Percentiles rank a stretch among this genome's conserved stretches.
Evolutionary conservation across 2,329 filamentous ascomycete genomes (phyloP).

Genomic region (Ascochyta koolunga): DNA sequence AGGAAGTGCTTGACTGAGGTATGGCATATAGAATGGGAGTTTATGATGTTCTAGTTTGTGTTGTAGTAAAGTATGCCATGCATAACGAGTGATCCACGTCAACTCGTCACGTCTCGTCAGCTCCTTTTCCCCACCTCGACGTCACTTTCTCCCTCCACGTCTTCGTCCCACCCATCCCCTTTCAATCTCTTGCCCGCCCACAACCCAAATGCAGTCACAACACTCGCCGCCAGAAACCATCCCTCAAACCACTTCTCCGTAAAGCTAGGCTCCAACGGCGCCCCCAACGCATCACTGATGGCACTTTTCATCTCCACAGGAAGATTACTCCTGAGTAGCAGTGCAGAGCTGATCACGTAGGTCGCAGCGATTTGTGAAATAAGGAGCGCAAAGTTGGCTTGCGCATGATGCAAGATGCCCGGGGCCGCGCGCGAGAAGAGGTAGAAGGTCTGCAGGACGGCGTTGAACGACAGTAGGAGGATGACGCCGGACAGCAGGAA

Average conservation of each 20-base stretch:
- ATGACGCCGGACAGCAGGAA: conserved; percentile 85
- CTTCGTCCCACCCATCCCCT: conserved; percentile 49
- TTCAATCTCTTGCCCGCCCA: conserved; percentile 71
- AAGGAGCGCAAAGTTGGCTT: conserved; percentile 78
- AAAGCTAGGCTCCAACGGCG: conserved; percentile 73
- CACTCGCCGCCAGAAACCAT: conserved; percentile 77
- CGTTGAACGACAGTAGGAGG: conserved; percentile 79
- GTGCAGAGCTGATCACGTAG: conserved; percentile 80
- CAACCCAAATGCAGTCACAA: conserved; percentile 71
- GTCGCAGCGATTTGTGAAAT: conserved; percentile 82
- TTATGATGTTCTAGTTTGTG: not conserved
- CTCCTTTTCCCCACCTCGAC: conserved; percentile 75
- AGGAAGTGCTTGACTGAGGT: not conserved
- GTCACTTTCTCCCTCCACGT: conserved; percentile 57
- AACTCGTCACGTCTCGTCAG: conserved; percentile 34
- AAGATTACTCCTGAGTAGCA: conserved; percentile 78
- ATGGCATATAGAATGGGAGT: not conserved
- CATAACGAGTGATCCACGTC: not conserved
- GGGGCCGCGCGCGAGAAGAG: conserved; percentile 79
- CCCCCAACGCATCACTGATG: conserved; percentile 77
- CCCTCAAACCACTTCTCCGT: conserved; percentile 87
- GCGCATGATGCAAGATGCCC: conserved; percentile 71
- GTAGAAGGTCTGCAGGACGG: conserved; percentile 82
- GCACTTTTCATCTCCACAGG: conserved; percentile 77
- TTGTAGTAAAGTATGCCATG: not conserved